A percentile compares a stretch with the other conserved stretches of the same genome.
Evolutionary conservation across 2,329 filamentous ascomycete genomes (phyloP).

Genomic region (Colletotrichum sp.): DNA sequence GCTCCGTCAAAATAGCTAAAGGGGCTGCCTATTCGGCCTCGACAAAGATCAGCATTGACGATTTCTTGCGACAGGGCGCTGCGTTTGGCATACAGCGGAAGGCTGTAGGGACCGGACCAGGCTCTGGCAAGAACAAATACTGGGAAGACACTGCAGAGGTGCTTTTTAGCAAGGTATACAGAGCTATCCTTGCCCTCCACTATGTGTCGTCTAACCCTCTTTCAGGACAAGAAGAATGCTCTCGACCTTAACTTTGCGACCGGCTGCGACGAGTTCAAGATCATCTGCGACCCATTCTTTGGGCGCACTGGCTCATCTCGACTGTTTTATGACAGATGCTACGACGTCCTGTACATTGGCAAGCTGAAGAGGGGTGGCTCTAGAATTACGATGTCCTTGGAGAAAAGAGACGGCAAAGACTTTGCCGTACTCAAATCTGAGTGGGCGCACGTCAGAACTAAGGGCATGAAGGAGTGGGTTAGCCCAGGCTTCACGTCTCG

Average conservation of each 20-base stretch:
- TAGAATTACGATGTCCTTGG: not conserved
- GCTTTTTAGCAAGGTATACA: not conserved
- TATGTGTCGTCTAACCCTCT: not conserved
- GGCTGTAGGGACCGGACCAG: not conserved
- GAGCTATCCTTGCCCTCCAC: not conserved
- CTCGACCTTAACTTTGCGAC: not conserved
- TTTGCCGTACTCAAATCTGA: not conserved
- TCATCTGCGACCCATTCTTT: slow-evolving; percentile 6
- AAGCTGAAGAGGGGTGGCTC: not conserved
- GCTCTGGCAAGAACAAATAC: not conserved
- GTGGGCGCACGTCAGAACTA: not conserved
- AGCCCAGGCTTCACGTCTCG: not conserved
- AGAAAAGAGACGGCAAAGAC: not conserved
- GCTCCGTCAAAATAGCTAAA: not conserved
- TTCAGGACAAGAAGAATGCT: not conserved
- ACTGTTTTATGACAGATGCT: not conserved
- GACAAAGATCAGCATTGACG: not conserved
- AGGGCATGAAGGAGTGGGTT: not conserved
- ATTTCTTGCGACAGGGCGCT: not conserved
- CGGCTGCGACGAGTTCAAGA: slow-evolving; percentile 5
- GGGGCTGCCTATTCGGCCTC: not conserved
- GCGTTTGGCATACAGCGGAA: not conserved
- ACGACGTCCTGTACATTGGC: not conserved
- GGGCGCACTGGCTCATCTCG: not conserved
- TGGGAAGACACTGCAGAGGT: not conserved